Evolutionary conservation across 129 eudicot species (phyloP).

Genomic region (Arctium minus): DNA sequence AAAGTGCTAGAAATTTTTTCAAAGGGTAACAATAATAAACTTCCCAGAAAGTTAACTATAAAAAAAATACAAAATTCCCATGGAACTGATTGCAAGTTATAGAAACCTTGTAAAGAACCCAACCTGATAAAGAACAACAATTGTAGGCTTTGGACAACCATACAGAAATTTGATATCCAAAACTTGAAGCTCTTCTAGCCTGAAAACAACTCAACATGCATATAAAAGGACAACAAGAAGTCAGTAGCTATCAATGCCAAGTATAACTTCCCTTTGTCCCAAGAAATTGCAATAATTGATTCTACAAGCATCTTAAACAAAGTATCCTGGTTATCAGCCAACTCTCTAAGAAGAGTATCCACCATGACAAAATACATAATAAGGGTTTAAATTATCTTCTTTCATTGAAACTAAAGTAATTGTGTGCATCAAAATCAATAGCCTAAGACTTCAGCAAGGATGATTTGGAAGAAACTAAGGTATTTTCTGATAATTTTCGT

Average conservation of each 20-base stretch:
- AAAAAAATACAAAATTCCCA: not conserved
- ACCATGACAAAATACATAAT: not conserved
- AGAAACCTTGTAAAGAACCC: constrained; percentile 1
- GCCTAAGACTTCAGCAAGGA: not conserved
- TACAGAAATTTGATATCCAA: constrained; percentile 92
- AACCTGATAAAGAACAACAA: constrained; percentile 98
- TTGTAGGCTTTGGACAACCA: constrained; percentile 94
- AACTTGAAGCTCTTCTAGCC: constrained; percentile 99
- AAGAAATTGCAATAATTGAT: not conserved
- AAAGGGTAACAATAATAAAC: not conserved
- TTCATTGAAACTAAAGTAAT: not conserved
- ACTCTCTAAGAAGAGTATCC: not conserved
- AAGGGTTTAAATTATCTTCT: not conserved
- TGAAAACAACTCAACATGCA: constrained; percentile 27
- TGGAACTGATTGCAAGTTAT: not conserved
- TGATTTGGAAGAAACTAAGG: not conserved
- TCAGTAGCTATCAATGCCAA: not conserved
- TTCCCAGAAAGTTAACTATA: not conserved
- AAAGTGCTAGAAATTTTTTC: not conserved
- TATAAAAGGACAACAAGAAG: not conserved
- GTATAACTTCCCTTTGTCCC: not conserved
- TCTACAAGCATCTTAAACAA: not conserved
- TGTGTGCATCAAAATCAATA: not conserved
- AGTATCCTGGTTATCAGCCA: not conserved
- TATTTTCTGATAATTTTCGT: not conserved